phyloP scores from a whole-genome alignment of 192 early-diverging fungal genomes.

The Linnemannia zychae region DNA sequence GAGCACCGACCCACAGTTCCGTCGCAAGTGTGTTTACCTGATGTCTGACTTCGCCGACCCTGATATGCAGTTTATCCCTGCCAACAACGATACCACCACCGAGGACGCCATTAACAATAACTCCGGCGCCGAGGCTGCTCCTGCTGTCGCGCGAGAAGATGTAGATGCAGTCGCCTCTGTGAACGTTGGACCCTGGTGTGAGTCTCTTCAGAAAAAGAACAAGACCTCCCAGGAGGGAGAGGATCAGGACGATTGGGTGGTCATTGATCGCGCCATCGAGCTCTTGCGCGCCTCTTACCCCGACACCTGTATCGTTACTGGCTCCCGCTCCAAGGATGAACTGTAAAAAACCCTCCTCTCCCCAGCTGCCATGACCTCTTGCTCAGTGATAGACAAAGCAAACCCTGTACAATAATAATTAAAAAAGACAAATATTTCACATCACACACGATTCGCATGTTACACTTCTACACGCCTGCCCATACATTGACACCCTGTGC shows the following conservation, averaged over 20 bases:
- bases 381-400: background rate
- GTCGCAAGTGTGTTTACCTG: slow-evolving; percentile 35
- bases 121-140: background rate
- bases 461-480: too few species aligned
- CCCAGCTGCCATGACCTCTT: too few species aligned
- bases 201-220: slow-evolving; percentile 32
- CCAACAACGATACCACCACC: slow-evolving; percentile 8
- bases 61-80: slow-evolving; percentile 35
- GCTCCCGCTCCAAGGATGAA: slow-evolving; percentile 22
- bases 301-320: slow-evolving; percentile 27
- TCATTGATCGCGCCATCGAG: slow-evolving; percentile 37
- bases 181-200: slow-evolving; percentile 52
- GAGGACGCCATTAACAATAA: background rate
- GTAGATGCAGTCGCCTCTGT: background rate
- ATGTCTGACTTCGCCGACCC: slow-evolving; percentile 50
- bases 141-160: background rate
- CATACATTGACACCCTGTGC: too few species aligned
- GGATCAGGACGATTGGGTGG: slow-evolving; percentile 22
- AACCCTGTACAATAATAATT: background rate
- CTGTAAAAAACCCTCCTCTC: slow-evolving; percentile 4
- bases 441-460: too few species aligned
- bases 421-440: too few species aligned
- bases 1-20: slow-evolving; percentile 11
- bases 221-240: background rate
- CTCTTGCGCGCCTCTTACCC: slow-evolving; percentile 40